A percentile compares a stretch with the other conserved stretches of the same genome.
phyloP scores from a whole-genome alignment of 2,329 filamentous ascomycete genomes.

The Fusarium keratoplasticum region DNA sequence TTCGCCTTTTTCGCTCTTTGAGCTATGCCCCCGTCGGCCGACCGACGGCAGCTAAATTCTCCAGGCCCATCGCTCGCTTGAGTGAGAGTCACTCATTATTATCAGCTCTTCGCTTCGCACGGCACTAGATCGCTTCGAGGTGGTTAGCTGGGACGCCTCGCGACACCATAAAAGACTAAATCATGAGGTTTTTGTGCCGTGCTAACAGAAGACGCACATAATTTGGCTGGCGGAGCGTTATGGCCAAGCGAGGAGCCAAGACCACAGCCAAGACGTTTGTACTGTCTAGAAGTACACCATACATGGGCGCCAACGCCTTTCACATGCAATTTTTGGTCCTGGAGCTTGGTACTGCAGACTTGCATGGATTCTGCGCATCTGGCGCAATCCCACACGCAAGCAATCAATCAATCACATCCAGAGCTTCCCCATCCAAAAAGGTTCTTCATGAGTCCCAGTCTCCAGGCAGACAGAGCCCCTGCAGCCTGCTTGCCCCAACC shows the following conservation, averaged over 20 bases:
- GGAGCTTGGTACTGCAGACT: background rate
- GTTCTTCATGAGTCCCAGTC: background rate
- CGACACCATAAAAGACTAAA: slow-evolving; percentile 16
- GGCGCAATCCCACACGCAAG: background rate
- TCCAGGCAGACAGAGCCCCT: background rate
- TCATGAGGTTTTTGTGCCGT: slow-evolving; percentile 7
- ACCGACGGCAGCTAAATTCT: slow-evolving; percentile 19
- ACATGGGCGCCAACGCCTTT: background rate
- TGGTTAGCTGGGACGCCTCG: slow-evolving; percentile 15
- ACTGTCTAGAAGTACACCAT: background rate
- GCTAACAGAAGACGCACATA: slow-evolving; percentile 18
- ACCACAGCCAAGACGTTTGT: background rate
- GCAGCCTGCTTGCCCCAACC: slow-evolving; percentile 14
- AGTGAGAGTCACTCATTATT: background rate
- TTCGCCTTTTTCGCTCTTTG: background rate
- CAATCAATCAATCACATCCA: background rate
- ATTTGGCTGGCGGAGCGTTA: slow-evolving; percentile 26
- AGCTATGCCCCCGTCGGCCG: slow-evolving; percentile 3
- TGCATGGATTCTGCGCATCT: slow-evolving; percentile 1
- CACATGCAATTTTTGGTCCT: background rate
- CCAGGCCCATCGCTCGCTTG: background rate
- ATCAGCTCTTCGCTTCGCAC: background rate
- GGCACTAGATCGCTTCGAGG: slow-evolving; percentile 8
- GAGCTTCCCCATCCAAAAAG: slow-evolving; percentile 6
- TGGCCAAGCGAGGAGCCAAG: background rate